phyloP scores from a whole-genome alignment of 176 grass and related monocot species.

The Hordeum marinum region DNA sequence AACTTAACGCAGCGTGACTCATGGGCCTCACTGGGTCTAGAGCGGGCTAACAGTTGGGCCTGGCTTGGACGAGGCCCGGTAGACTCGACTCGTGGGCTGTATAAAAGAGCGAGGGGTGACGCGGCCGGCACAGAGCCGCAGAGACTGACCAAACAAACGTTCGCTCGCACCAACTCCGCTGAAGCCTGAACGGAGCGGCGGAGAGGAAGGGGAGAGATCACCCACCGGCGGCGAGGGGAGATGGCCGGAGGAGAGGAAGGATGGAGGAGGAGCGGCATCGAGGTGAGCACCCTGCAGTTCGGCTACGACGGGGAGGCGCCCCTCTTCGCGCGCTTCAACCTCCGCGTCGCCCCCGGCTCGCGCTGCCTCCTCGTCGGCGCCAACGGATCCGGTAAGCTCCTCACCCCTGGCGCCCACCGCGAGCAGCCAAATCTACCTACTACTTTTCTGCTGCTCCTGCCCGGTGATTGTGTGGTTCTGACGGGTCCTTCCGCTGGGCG shows the following conservation, averaged over 20 bases:
- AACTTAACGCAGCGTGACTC: not conserved
- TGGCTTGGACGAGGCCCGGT: not conserved
- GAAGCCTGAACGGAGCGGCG: not conserved
- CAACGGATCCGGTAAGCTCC: constrained; percentile 71
- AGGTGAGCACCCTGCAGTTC: constrained; percentile 71
- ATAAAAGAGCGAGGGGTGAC: not conserved
- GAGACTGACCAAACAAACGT: not conserved
- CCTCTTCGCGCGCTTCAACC: constrained; percentile 72
- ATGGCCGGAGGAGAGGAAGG: constrained; percentile 31
- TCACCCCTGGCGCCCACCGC: not conserved
- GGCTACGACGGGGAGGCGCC: constrained; percentile 72
- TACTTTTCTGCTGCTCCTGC: not conserved
- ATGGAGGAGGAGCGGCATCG: constrained; percentile 65
- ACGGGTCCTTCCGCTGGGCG: not conserved
- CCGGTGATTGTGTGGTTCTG: not conserved
- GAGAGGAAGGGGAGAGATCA: constrained; percentile 2
- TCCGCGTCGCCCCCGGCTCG: constrained; percentile 68
- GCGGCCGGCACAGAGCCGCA: constrained; percentile 17
- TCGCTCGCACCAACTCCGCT: constrained; percentile 26
- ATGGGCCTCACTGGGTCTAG: not conserved
- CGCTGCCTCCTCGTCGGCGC: constrained; percentile 91
- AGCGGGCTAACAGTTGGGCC: not conserved
- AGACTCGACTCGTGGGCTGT: not conserved
- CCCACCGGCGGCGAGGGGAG: not conserved
- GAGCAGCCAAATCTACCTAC: not conserved